phyloP scores from a whole-genome alignment of 768 basidiomycete genomes.

The Hericium erinaceus region DNA sequence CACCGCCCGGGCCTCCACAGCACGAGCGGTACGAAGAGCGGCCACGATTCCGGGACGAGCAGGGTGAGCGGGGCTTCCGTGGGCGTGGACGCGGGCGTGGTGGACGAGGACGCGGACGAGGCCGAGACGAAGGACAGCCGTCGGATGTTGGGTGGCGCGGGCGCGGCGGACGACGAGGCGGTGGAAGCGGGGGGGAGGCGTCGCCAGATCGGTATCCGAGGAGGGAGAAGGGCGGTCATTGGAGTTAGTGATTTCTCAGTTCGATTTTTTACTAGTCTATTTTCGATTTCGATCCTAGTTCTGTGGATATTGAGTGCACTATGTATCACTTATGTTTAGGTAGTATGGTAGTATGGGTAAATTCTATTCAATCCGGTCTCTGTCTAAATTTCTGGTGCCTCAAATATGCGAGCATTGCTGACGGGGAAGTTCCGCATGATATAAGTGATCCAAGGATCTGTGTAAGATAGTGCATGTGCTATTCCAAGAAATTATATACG shows the following conservation, averaged over 20 bases:
- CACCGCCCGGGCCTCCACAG: not conserved
- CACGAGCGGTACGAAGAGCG: slow-evolving; percentile 1
- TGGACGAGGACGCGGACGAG: not conserved
- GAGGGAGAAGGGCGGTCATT: not conserved
- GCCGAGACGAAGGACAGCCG: not conserved
- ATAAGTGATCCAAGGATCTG: no score
- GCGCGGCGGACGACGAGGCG: not conserved
- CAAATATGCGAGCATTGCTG: no score
- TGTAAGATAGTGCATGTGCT: no score
- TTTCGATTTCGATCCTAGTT: no score
- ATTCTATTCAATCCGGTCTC: no score
- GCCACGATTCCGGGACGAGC: not conserved
- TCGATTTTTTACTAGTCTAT: not conserved
- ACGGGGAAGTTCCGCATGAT: no score
- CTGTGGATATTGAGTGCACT: no score
- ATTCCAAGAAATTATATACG: no score
- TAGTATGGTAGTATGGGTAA: no score
- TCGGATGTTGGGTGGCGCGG: not conserved
- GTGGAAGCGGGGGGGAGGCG: not conserved
- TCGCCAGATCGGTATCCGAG: not conserved
- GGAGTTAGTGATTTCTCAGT: not conserved
- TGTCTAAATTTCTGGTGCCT: no score
- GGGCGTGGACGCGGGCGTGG: slow-evolving; percentile 1
- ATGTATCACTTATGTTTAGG: no score
- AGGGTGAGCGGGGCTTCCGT: not conserved